Evolutionary conservation across 2,329 filamentous ascomycete genomes (phyloP), one percentile per base, ranked within the genome.

Genomic region (Sclerotinia trifoliorum): DNA sequence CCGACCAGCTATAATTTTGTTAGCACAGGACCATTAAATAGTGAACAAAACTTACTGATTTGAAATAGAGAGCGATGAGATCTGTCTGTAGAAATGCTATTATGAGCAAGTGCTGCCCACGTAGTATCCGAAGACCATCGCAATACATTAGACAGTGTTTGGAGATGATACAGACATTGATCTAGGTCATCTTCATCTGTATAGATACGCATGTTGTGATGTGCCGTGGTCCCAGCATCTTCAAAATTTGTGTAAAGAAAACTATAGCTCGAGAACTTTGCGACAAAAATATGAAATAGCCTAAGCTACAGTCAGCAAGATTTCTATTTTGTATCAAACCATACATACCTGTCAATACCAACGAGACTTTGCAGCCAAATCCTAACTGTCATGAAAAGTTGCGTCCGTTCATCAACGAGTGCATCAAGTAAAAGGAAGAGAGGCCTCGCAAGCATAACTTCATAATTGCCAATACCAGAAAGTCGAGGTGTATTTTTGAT

Each of bases 381-480:
- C 74, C 90, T 90, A 51, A 92, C 87, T 35, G 90, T 90, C 79
- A 93, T 90, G 70, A 90, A 92, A 19, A 90, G 81, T 73, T 94
- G 91, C 2, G 88, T 90, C 26, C 86, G 84, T 69, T 92, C 88
- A 69, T 94, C 89, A 24, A 86, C 80, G 1, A 98, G 81, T 1
- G 89, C 85, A 78, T 98, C 94, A 35, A 98, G 82, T 71, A 96
- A 84, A 15, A 96, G 80, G 71, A 97, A 90, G 24, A 97, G 79
- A 1, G 94, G 94, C 62, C 93, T 87, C 7, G 90, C 90, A 52
- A 98, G 83, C 81, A 97, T 89, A 7, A 89, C 81, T 73, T 91
- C 86, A 75, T 89, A 92, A 71, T 89, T 83, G 39, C 87, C 86
- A 75, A 82, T 82, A 8, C 86, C 87, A 10, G 79, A 84, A 72